A percentile compares a stretch with the other conserved stretches of the same genome.
Evolutionary conservation across 768 basidiomycete genomes (phyloP).

Genomic region (Suillus lakei): DNA sequence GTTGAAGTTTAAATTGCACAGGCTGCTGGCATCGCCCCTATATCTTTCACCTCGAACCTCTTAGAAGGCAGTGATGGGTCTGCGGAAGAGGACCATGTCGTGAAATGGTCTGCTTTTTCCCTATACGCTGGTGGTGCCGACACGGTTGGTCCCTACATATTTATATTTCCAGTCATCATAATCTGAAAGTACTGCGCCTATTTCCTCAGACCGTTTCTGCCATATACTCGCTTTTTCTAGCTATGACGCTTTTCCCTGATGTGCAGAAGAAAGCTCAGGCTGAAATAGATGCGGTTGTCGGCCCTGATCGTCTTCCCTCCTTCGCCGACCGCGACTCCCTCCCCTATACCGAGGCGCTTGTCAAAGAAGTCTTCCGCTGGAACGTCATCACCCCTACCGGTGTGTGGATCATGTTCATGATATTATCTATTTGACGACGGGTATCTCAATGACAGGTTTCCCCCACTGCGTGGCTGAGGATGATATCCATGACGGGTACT

Average conservation of each 20-base stretch:
- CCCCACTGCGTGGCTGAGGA: background rate
- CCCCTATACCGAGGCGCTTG: background rate
- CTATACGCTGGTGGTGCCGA: background rate
- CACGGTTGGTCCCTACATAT: background rate
- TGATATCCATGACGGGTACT: background rate
- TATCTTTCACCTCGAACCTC: background rate
- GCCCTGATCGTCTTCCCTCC: background rate
- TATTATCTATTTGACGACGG: background rate
- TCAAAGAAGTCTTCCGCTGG: background rate
- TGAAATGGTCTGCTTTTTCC: background rate
- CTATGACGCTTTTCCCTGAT: background rate
- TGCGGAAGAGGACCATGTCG: background rate
- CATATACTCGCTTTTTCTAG: background rate
- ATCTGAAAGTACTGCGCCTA: background rate
- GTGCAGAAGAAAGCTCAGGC: background rate
- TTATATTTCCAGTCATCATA: background rate
- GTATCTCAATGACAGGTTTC: background rate
- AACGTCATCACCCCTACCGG: background rate
- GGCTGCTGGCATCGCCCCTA: background rate
- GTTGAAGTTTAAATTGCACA: background rate
- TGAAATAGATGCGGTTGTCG: background rate
- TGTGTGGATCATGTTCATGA: background rate
- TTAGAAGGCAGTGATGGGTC: background rate
- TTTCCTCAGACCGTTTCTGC: background rate
- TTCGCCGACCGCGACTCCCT: background rate